phyloP scores from a whole-genome alignment of 805 yeast genomes.

The Cyberlindnera galapagoensis region DNA sequence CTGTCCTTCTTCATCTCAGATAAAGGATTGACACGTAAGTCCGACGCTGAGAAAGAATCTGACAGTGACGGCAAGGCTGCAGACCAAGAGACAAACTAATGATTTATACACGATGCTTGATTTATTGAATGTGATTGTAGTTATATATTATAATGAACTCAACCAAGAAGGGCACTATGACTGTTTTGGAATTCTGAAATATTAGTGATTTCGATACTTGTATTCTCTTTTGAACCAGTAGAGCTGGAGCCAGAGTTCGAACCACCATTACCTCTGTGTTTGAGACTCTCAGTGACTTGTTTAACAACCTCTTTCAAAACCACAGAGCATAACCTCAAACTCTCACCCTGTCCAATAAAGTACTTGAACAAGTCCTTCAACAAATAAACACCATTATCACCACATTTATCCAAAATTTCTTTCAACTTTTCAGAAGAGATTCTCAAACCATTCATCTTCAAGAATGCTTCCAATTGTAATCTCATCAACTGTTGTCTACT shows the following conservation, averaged over 20 bases:
- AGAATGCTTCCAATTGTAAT: conserved; percentile 37
- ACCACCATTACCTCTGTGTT: conserved; percentile 2
- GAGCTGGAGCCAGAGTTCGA: not conserved
- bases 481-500: conserved; percentile 29
- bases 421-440: conserved; percentile 34
- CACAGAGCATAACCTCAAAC: conserved; percentile 28
- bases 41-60: conserved; percentile 4
- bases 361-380: conserved; percentile 36
- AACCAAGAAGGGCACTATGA: conserved; percentile 2
- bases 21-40: conserved; percentile 13
- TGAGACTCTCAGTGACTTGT: conserved; percentile 12
- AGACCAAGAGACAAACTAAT: not conserved
- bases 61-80: not conserved
- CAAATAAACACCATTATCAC: conserved; percentile 32
- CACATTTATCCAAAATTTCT: conserved; percentile 31
- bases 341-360: conserved; percentile 37
- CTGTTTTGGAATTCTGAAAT: conserved; percentile 8
- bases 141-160: no score
- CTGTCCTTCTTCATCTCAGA: conserved; percentile 13
- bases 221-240: no score
- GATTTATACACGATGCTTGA: no score
- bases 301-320: conserved; percentile 31
- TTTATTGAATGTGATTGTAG: no score
- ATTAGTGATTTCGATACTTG: conserved; percentile 4
- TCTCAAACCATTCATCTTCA: conserved; percentile 41